Evolutionary conservation across 352 stramenopile species (phyloP), one percentile per base, ranked within the genome.

Genomic region (Phytophthora pluvialis): DNA sequence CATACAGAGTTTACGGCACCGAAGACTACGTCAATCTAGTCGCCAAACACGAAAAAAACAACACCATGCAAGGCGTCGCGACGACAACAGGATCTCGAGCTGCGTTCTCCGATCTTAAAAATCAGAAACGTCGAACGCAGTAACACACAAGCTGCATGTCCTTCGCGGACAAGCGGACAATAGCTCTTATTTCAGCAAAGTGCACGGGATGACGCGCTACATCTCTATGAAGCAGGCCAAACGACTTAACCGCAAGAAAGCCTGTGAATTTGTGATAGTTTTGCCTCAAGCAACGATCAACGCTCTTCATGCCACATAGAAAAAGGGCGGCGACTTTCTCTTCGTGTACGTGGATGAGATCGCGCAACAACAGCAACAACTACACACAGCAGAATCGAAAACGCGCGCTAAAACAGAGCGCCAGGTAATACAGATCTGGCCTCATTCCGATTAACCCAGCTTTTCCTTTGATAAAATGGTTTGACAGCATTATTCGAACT

Each of bases 1-100:
- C 42, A 1, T 39, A 61, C n/a, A 13, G 18, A 12, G 53, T 61
- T 2, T 61, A 61, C 18, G 53, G 36, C 18, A 61, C 53, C 3
- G 42, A 52, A 4, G 1, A 45, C 4, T 38, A 46, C 13, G 42
- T 61, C 4, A 9, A 10, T 2, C 26, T 52, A 3, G 42, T 44
- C 3, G n/a, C 45, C 0, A 50, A 52, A 38, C 18, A 61, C 26
- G 21, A 11, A 5, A 16, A 50, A 60, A 28, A n/a, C n/a, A n/a
- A n/a, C n/a, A n/a, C n/a, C n/a, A n/a, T n/a, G n/a, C n/a, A n/a
- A n/a, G n/a, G n/a, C n/a, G n/a, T n/a, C n/a, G n/a, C n/a, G n/a
- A n/a, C 39, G 13, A 25, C 26, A 51, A 5, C 16, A 33, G n/a
- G 40, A 50, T 5, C 4, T 60, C 3, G 39, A 43, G 3, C 4